Evolutionary conservation across 768 basidiomycete species (phyloP).

Genomic region (Lentinula edodes): DNA sequence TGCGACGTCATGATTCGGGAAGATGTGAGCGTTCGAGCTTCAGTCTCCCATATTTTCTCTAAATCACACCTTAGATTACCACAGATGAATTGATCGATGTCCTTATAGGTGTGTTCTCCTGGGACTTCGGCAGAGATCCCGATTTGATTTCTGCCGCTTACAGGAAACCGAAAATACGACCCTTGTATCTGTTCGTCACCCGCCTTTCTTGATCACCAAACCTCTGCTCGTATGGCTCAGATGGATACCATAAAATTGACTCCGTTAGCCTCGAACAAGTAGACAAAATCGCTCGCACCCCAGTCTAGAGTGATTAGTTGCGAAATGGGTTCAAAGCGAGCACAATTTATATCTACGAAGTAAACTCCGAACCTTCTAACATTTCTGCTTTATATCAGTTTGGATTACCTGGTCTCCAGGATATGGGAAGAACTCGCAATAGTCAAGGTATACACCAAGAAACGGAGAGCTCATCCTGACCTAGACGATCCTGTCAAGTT

Average conservation of each 20-base stretch:
- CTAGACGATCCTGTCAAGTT: slow-evolving; percentile 80
- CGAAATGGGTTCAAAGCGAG: slow-evolving; percentile 87
- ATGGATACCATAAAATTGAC: slow-evolving; percentile 97
- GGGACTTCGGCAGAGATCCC: neutral
- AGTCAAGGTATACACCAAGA: slow-evolving; percentile 95
- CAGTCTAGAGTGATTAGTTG: slow-evolving; percentile 95
- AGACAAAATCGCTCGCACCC: slow-evolving; percentile 76
- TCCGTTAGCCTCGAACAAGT: slow-evolving; percentile 79
- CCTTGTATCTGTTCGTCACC: slow-evolving; percentile 75
- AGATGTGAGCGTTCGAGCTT: slow-evolving; percentile 52
- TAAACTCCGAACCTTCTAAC: slow-evolving; percentile 1
- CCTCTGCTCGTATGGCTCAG: slow-evolving; percentile 31
- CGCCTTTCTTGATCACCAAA: neutral
- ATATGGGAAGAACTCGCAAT: slow-evolving; percentile 79
- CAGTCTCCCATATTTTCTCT: neutral
- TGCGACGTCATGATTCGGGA: slow-evolving; percentile 99
- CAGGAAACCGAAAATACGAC: slow-evolving; percentile 90
- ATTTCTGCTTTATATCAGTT: slow-evolving; percentile 29
- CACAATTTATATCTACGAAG: slow-evolving; percentile 19
- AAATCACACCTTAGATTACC: slow-evolving; percentile 57
- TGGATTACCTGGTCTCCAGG: slow-evolving; percentile 68
- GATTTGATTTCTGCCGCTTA: neutral
- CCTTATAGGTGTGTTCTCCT: slow-evolving; percentile 62
- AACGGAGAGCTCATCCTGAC: slow-evolving; percentile 92
- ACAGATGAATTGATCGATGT: slow-evolving; percentile 98